These are phyloP conservation scores for Coniophora puteana DNA, from an alignment of 1,284 basidiomycete genomes.

Conservation along the genomic window DNA sequence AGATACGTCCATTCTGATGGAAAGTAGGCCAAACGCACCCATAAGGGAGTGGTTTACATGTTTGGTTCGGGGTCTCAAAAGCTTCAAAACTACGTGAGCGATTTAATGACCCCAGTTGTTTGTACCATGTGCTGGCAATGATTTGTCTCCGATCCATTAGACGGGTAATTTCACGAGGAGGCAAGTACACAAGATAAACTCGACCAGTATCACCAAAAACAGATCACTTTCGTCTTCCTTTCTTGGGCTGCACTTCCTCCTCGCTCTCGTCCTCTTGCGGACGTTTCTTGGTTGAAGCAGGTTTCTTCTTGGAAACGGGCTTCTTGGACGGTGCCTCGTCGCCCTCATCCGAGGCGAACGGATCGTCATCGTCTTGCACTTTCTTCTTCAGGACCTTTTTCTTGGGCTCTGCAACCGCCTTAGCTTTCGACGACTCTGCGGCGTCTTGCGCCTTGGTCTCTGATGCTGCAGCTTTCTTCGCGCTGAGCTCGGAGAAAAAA, in stretches of 20 bases:
- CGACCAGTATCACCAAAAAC: too few species aligned
- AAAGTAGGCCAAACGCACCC: too few species aligned
- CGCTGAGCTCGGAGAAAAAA: constrained; percentile 43
- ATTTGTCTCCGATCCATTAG: too few species aligned
- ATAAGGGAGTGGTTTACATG: too few species aligned
- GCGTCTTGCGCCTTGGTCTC: constrained; percentile 18
- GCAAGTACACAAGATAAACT: too few species aligned
- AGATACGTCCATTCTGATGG: too few species aligned
- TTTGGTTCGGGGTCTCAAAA: too few species aligned
- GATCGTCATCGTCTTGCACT: constrained; percentile 31
- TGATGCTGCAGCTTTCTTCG: constrained; percentile 18
- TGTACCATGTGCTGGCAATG: too few species aligned
- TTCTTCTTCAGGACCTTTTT: constrained; percentile 42
- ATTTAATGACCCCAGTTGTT: too few species aligned
- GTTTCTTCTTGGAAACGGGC: constrained; percentile 6
- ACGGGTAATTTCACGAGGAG: too few species aligned
- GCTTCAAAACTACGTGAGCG: too few species aligned
- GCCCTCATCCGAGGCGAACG: constrained; percentile 47
- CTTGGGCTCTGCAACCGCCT: constrained; percentile 31
- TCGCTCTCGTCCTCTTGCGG: constrained; percentile 6
- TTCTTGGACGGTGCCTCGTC: constrained; percentile 16
- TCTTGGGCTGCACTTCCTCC: constrained; percentile 16
- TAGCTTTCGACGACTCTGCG: constrained; percentile 16
- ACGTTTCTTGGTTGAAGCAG: constrained; percentile 7
- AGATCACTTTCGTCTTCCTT: constrained; percentile 21